A percentile compares a stretch with the other conserved stretches of the same genome.
These are phyloP conservation scores for Rubroboletus satanas DNA, from an alignment of 768 basidiomycete species.

Conservation along the genomic window DNA sequence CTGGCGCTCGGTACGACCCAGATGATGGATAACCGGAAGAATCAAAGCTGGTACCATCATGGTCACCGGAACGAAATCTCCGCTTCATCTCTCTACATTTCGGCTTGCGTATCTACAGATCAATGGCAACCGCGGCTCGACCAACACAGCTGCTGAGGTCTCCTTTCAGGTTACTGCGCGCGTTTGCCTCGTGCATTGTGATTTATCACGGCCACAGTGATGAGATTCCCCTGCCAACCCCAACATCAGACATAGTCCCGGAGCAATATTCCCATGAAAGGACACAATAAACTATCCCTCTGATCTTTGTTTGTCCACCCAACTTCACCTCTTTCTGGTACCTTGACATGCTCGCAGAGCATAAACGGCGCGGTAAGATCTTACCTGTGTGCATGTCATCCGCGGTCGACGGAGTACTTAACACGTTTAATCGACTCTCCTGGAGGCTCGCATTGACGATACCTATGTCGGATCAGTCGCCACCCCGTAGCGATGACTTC, in stretches of 20 bases:
- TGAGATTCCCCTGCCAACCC: not conserved
- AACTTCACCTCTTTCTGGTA: not conserved
- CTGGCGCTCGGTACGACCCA: not conserved
- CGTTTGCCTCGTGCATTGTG: conserved; percentile 10
- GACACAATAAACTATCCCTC: not conserved
- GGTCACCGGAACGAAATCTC: conserved; percentile 6
- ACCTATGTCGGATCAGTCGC: not conserved
- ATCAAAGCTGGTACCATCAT: conserved; percentile 4
- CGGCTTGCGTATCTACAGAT: not conserved
- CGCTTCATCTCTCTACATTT: conserved; percentile 2
- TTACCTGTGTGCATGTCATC: not conserved
- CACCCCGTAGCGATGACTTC: not conserved
- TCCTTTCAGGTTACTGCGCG: conserved; percentile 4
- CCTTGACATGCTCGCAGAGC: not conserved
- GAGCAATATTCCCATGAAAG: not conserved
- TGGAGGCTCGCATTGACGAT: not conserved
- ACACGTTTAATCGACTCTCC: not conserved
- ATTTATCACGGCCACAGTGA: not conserved
- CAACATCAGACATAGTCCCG: not conserved
- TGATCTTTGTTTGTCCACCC: not conserved
- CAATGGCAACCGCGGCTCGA: not conserved
- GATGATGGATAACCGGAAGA: conserved; percentile 14
- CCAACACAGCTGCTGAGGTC: not conserved
- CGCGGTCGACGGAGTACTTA: conserved; percentile 4
- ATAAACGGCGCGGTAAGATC: not conserved